Percentiles rank a stretch among this genome's conserved stretches.
Conservation (phyloP, 192 early-diverging fungal species). For the Entrophospora sp. region DNA sequence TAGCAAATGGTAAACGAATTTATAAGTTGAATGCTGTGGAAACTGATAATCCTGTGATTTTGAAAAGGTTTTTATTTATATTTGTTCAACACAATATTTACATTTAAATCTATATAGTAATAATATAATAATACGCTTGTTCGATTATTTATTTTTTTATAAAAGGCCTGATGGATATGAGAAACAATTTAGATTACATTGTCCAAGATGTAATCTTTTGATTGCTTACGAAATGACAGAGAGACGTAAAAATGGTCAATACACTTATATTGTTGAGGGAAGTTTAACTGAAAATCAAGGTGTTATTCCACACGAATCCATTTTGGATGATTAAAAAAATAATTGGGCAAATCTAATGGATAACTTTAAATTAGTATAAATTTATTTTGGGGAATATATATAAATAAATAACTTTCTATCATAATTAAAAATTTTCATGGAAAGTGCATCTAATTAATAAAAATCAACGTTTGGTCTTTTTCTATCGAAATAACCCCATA, state of each 20-base stretch:
- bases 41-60: slow-evolving; percentile 20
- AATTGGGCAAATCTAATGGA: no score
- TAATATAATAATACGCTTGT: background rate
- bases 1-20: slow-evolving; percentile 40
- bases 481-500: no score
- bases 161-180: slow-evolving; percentile 19
- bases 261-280: slow-evolving; percentile 50
- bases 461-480: no score
- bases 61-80: slow-evolving; percentile 6
- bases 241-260: slow-evolving; percentile 38
- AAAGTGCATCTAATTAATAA: no score
- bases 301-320: slow-evolving; percentile 23
- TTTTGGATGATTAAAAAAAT: no score
- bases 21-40: slow-evolving; percentile 44
- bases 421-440: no score
- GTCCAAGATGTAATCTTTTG: slow-evolving; percentile 37
- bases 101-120: background rate
- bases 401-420: no score
- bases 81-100: background rate
- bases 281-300: slow-evolving; percentile 48
- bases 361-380: no score
- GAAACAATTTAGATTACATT: slow-evolving; percentile 28
- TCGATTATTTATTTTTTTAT: background rate
- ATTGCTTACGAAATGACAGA: slow-evolving; percentile 48
- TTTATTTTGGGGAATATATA: no score